Conservation (phyloP, 371 early-diverging fungal genomes). For the Homolaphlyctis polyrhiza region DNA sequence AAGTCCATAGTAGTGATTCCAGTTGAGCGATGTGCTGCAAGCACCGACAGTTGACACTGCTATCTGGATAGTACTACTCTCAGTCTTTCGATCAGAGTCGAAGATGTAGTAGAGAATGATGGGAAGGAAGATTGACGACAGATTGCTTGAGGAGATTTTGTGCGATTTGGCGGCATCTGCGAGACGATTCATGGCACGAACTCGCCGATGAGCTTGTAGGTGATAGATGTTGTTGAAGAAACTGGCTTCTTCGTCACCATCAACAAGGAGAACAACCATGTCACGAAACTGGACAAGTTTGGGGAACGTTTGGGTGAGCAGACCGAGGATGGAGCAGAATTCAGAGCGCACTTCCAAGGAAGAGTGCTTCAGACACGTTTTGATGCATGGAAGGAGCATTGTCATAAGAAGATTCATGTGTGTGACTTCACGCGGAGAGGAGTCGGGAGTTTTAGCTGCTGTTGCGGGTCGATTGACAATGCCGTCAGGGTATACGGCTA, state of each 20-base stretch:
- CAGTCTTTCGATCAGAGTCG: constrained; percentile 60
- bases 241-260: constrained; percentile 73
- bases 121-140: constrained; percentile 78
- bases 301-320: constrained; percentile 59
- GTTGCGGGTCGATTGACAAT: constrained; percentile 2
- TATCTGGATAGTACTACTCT: constrained; percentile 75
- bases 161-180: constrained; percentile 35
- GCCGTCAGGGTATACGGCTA: constrained; percentile 15
- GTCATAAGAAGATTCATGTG: constrained; percentile 48
- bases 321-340: constrained; percentile 59
- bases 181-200: constrained; percentile 75
- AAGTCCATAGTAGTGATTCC: constrained; percentile 76
- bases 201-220: constrained; percentile 87
- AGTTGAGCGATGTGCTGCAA: constrained; percentile 64
- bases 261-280: constrained; percentile 60
- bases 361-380: constrained; percentile 59
- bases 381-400: constrained; percentile 70
- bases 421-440: background rate
- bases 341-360: constrained; percentile 66
- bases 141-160: constrained; percentile 40
- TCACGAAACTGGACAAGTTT: constrained; percentile 56
- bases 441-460: background rate
- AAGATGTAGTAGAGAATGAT: constrained; percentile 78
- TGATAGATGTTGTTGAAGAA: constrained; percentile 91
- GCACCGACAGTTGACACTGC: constrained; percentile 68